These are phyloP conservation scores for Jacaranda copaia DNA, from an alignment of 257 asterid genomes.

Conservation along the genomic window DNA sequence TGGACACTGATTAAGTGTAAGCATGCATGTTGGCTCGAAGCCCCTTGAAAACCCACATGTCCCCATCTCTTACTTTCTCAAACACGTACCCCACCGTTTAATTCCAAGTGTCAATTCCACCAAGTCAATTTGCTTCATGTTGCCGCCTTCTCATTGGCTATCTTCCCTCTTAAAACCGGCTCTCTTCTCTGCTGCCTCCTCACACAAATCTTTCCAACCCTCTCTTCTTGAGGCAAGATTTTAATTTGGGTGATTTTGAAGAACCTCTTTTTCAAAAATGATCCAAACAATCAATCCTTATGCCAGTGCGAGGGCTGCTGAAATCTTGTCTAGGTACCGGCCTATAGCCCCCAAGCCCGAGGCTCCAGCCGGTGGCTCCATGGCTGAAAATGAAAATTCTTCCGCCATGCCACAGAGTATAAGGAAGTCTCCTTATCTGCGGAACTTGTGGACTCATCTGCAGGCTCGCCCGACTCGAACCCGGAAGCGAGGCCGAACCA, in stretches of 20 bases:
- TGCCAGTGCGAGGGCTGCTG: conserved; percentile 73
- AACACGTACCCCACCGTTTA: conserved; percentile 81
- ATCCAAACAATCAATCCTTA: conserved; percentile 69
- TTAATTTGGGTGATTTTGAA: conserved; percentile 18
- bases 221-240: neutral
- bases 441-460: conserved; percentile 79
- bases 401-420: conserved; percentile 56
- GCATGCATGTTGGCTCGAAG: conserved; percentile 66
- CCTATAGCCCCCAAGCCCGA: conserved; percentile 97
- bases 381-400: conserved; percentile 32
- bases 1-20: conserved; percentile 58
- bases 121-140: conserved; percentile 47
- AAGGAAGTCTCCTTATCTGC: conserved; percentile 66
- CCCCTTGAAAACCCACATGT: conserved; percentile 64
- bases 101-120: conserved; percentile 75
- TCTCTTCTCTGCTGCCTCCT: neutral
- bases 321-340: conserved; percentile 87
- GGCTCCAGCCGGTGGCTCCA: neutral
- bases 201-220: conserved; percentile 15
- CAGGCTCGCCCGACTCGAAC: conserved; percentile 92
- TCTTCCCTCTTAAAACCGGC: conserved; percentile 37
- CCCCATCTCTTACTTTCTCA: conserved; percentile 58
- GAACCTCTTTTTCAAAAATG: conserved; percentile 42
- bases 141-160: conserved; percentile 74
- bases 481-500: conserved; percentile 76